phyloP scores from a whole-genome alignment of 768 basidiomycete genomes.

The Agaricus sinodeliciosus region DNA sequence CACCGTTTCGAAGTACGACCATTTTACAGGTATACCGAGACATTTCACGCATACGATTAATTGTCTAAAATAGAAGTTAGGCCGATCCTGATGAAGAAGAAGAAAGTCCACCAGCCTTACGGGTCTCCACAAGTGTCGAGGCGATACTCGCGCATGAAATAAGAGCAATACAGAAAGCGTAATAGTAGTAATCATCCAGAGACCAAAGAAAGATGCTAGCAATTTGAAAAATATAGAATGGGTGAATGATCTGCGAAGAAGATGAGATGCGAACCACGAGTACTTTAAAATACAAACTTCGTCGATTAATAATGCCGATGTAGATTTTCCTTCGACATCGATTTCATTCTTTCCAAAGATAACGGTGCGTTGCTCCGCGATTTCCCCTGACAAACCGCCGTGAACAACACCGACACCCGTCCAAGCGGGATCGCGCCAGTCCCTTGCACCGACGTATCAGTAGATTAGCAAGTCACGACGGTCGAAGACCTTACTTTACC shows the following conservation, averaged over 20 bases:
- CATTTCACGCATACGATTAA: constrained; percentile 93
- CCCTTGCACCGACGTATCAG: constrained; percentile 35
- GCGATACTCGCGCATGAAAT: constrained; percentile 82
- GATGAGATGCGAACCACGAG: constrained; percentile 2
- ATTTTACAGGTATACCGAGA: constrained; percentile 82
- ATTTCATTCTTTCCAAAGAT: constrained; percentile 86
- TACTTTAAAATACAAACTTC: constrained; percentile 47
- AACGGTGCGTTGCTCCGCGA: constrained; percentile 56
- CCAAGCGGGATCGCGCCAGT: constrained; percentile 87
- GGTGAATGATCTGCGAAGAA: constrained; percentile 69
- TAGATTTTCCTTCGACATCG: constrained; percentile 85
- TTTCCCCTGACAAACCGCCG: constrained; percentile 48
- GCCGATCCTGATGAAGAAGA: constrained; percentile 5
- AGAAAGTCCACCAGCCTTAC: constrained; percentile 49
- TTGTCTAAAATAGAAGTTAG: constrained; percentile 48
- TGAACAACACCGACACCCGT: constrained; percentile 54
- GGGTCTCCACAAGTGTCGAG: constrained; percentile 88
- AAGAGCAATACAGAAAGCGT: constrained; percentile 92
- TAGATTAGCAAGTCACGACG: not conserved
- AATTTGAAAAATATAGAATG: constrained; percentile 98
- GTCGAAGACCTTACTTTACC: constrained; percentile 51
- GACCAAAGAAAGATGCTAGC: constrained; percentile 94
- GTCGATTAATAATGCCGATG: constrained; percentile 71
- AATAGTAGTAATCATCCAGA: constrained; percentile 93
- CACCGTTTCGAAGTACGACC: constrained; percentile 57